Evolutionary conservation across 768 basidiomycete species (phyloP), one percentile per base, ranked within the genome.

Genomic region (Hortiboletus campestris): DNA sequence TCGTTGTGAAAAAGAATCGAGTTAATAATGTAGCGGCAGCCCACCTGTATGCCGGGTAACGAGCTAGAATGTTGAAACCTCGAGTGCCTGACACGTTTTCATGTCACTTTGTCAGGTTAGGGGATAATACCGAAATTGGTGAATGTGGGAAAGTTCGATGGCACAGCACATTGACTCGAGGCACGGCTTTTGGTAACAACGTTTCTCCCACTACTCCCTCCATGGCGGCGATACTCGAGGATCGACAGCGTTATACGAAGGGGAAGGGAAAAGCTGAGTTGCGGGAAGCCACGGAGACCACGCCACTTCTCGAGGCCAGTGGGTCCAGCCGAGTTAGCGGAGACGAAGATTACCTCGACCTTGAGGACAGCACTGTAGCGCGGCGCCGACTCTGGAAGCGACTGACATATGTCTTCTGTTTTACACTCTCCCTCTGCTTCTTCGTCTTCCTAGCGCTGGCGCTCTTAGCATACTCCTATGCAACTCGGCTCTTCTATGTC

Each of bases 381-480:
- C 65, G 66, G 4, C 70, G 65, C 8, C 63, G 61, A 9, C 66
- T 78, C 28, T 63, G 69, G 61, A 72, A 72, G 50, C 68, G 60
- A 9, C 62, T 80, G 17, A 52, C 70, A 20, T 62, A 71, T 14
- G 78, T 89, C 53, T 90, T 90, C 68, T 64, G 84, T n/a, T 64
- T 73, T 34, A 80, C 87, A 0, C 71, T 89, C 7, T 73, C 72
- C 29, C 34, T 84, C 44, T 83, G 80, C 59, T 63, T 85, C 40
- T 25, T 81, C 19, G 31, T 76, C 4, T 74, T 83, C 38, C 62
- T 79, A 14, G 47, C 78, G 4, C 43, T 84, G 11, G 76, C 73
- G 4, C 62, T 88, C 17, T 72, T 89, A 10, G 85, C 82, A 6
- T 88, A 82, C 75, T 84, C 84, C 4, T 91, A 89, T 61, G 82